phyloP scores from a whole-genome alignment of 2,329 filamentous ascomycete genomes.

The Fusarium sterilihyphosum region DNA sequence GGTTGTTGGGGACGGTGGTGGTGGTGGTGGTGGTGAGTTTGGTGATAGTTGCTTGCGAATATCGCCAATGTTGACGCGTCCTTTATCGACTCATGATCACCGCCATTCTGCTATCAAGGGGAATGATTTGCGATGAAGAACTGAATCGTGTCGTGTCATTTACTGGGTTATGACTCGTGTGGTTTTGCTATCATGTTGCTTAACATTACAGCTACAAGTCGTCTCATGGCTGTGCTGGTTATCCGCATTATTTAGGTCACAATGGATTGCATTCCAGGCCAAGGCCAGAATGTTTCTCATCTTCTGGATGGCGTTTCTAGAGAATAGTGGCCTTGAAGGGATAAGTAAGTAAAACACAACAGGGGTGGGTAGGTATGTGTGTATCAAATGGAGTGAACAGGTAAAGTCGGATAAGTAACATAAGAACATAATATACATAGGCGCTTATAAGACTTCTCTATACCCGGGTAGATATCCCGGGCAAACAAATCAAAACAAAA shows the following conservation, averaged over 20 bases:
- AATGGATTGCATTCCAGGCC: background rate
- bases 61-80: conserved; percentile 7
- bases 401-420: background rate
- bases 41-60: conserved; percentile 6
- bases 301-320: background rate
- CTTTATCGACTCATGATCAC: conserved; percentile 1
- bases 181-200: background rate
- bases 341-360: background rate
- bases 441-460: background rate
- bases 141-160: background rate
- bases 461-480: background rate
- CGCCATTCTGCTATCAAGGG: background rate
- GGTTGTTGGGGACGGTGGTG: background rate
- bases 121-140: background rate
- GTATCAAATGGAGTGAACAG: background rate
- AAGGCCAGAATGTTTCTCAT: background rate
- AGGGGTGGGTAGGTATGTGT: background rate
- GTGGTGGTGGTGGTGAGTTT: background rate
- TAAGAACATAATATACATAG: background rate
- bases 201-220: background rate
- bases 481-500: background rate
- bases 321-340: background rate
- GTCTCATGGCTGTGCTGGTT: background rate
- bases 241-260: background rate
- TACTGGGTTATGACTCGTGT: background rate